Evolutionary conservation across 441 rosid species (phyloP), one percentile per base, ranked within the genome.

Genomic region (Jatropha podagrica): DNA sequence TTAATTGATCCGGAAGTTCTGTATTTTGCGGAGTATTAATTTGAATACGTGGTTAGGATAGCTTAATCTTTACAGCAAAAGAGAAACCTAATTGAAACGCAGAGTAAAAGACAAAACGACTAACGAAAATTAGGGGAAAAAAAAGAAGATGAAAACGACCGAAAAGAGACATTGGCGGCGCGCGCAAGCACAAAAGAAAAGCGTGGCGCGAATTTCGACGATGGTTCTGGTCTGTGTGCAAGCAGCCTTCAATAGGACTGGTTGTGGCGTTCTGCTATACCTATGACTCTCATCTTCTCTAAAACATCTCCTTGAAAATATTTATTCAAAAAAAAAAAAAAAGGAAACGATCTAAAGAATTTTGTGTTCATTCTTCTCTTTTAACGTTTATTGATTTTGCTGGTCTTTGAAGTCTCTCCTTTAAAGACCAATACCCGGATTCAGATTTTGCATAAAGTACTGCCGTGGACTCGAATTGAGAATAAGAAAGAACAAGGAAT

Each of bases 201-300:
- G 14, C 13, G 41, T 80, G 85, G 95, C 88, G 86, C 87, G 86
- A 85, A 83, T 68, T 78, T 73, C 69, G 12, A 81, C 78, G 81
- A 23, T 69, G 72, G 71, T 56, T 76, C 65, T n/a, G 59, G 23
- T 23, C 17, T 10, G 44, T 7, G 17, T 7, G 46, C 7, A 42
- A 56, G 7, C 1, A 56, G 0, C 40, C 64, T 71, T n/a, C 11
- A 56, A 56, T 42, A 63, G 40, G 38, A 20, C 55, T 20, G 20
- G 27, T 11, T 40, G 41, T 38, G 49, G 40, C 51, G 20, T 41
- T 12, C 32, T 18, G 59, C 3, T 7, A 0, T 32, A 2, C 4
- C 3, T 27, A 5, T 32, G 32, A 44, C 6, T 68, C 20, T 12
- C 49, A 18, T 52, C n/a, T 40, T n/a, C 68, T 54, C 2, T 38